phyloP scores from a whole-genome alignment of 306 rosid genomes.

The Oemleria cerasiformis region DNA sequence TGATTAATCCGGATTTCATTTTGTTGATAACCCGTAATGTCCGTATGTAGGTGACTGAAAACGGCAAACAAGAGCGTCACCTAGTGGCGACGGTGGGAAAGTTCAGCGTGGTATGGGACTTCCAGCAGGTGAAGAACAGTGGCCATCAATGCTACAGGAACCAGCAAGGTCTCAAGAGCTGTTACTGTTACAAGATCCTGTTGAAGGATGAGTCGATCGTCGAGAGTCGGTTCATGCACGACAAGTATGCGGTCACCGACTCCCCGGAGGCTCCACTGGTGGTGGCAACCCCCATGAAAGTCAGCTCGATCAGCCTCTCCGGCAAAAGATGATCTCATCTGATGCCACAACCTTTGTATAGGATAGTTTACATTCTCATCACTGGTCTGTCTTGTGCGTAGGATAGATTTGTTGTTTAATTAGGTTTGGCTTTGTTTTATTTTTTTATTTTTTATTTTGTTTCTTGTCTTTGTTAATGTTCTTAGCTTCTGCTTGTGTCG shows the following conservation, averaged over 20 bases:
- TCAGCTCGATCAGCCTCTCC: conserved; percentile 85
- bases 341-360: not conserved
- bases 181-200: conserved; percentile 86
- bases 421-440: not conserved
- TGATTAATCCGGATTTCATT: not conserved
- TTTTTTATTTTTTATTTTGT: not conserved
- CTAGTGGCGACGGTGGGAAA: conserved; percentile 90
- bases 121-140: conserved; percentile 86
- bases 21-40: conserved; percentile 2
- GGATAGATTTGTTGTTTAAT: not conserved
- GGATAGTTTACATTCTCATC: not conserved
- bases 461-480: not conserved
- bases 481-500: conserved; percentile 28
- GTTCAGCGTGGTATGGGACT: conserved; percentile 97
- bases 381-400: conserved; percentile 7
- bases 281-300: conserved; percentile 93
- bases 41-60: conserved; percentile 74
- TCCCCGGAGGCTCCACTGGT: conserved; percentile 95
- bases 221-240: conserved; percentile 91
- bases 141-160: conserved; percentile 78
- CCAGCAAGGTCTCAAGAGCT: conserved; percentile 94
- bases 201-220: conserved; percentile 88
- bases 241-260: conserved; percentile 65
- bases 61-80: conserved; percentile 93
- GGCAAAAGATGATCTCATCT: conserved; percentile 45